Evolutionary conservation across 2,329 filamentous ascomycete species (phyloP), one percentile per base, ranked within the genome.

Genomic region (Juglanconis oblonga): DNA sequence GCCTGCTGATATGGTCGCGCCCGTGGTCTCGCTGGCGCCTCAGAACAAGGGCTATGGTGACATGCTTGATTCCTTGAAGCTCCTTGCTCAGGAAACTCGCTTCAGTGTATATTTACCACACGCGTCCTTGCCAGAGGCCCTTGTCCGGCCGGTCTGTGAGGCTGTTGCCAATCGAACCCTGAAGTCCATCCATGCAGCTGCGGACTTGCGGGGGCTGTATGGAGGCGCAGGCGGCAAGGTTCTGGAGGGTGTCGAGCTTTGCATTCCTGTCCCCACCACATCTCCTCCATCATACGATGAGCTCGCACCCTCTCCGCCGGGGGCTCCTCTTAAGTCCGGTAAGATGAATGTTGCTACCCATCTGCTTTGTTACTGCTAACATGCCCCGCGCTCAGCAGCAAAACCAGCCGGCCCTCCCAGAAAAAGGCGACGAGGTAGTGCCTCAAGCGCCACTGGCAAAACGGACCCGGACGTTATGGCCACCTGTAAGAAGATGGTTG

Each of bases 191-290:
- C 2, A 72, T 69, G 4, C 72, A 71, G 1, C 76, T 70, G 64
- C 80, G 82, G 45, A 73, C 74, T 32, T 78, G 74, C 0, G 82
- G 67, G 55, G 80, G 82, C 2, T 74, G 68, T 2, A 81, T n/a
- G 45, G 80, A 82, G 40, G 47, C 13, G 13, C 13, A 9, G 55
- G 55, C 29, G 55, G 55, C 8, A 51, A 38, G 48, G 14, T 57
- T 6, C 24, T 57, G 5, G 35, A 42, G 24, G 35, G 33, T 17
- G 38, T 29, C 9, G 55, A 51, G 6, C 33, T 50, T 1, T 51
- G 55, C 44, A n/a, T 42, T 6, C 36, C 51, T 11, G 24, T 14
- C 13, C 17, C 17, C 29, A 24, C 1, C 1, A n/a, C 36, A 32
- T 40, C 24, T 10, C 36, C 38, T 13, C 55, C 55, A 9, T 42